Evolutionary conservation across 148 eudicot genomes (phyloP).

Genomic region (Chenopodium suecicum): DNA sequence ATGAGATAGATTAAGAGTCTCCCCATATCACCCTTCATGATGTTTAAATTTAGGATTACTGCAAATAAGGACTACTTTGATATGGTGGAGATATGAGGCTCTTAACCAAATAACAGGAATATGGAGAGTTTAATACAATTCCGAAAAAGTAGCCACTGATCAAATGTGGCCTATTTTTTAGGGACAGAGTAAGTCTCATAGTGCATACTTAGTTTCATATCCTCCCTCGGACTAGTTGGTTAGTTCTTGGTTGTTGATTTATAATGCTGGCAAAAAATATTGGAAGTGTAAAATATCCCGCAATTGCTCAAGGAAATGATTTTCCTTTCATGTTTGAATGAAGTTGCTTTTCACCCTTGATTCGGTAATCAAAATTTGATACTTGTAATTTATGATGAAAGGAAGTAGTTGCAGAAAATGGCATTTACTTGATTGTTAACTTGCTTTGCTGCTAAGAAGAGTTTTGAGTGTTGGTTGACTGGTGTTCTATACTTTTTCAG

Average conservation of each 20-base stretch:
- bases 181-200: background rate
- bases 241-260: background rate
- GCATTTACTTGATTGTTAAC: background rate
- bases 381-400: background rate
- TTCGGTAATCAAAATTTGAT: background rate
- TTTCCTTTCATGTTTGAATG: background rate
- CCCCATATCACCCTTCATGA: background rate
- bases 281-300: background rate
- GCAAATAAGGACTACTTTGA: background rate
- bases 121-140: background rate
- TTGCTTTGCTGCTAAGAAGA: background rate
- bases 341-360: background rate
- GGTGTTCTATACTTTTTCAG: conserved; percentile 35
- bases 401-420: background rate
- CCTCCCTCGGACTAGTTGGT: background rate
- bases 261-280: background rate
- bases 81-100: background rate
- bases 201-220: background rate
- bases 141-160: background rate
- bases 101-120: no score
- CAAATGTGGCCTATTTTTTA: background rate
- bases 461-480: background rate
- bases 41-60: no score
- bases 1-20: background rate
- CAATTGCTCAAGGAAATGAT: background rate